Base-by-base conservation (phyloP, 1,139 yeast species). In the Hyphopichia buzzinii region DNA sequence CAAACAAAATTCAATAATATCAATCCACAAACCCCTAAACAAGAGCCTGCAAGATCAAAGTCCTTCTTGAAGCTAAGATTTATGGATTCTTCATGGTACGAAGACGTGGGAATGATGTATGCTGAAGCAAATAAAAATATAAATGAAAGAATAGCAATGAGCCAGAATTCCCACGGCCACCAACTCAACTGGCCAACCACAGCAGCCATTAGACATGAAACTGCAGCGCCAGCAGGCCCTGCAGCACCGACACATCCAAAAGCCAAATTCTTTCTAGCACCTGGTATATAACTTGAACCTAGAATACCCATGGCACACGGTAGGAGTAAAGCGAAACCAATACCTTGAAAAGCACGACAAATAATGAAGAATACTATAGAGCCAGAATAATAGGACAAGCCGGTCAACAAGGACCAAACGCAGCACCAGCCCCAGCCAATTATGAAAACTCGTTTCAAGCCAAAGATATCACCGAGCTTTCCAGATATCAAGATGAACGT, bases 81-180 rank as follows among this genome's bases (percentile, higher is more conserved):
- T 33, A 10, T 39, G 8, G 15, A 10, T 28, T 37, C 34, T 3
- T 26, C 26, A 21, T 33, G 26, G n/a, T 29, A 17, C 23, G 35
- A 6, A 19, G 23, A 19, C 6, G 6, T 6, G 10, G 23, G 23
- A 19, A 30, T 8, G 14, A 15, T 14, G 26, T 21, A 8, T n/a
- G 17, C 31, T 27, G 72, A 59, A 8, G 55, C 30, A 1, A 51
- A 41, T 0, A 64, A 59, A 25, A 65, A 52, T 0, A 64, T 6
- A 4, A 53, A 51, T 13, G 72, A 48, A 2, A 63, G 53, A 1
- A 76, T 70, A 2, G 71, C 53, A 41, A 70, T 57, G 0, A 74
- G 50, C 59, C 72, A 75, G 40, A 72, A 77, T 7, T 69, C 64
- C 81, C 81, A 76, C 2, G 77, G 73, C 79, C 81, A 75, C 57